These are phyloP conservation scores for Curvularia eragrostidis DNA, from an alignment of 2,329 filamentous ascomycete genomes.

Conservation along the genomic window DNA sequence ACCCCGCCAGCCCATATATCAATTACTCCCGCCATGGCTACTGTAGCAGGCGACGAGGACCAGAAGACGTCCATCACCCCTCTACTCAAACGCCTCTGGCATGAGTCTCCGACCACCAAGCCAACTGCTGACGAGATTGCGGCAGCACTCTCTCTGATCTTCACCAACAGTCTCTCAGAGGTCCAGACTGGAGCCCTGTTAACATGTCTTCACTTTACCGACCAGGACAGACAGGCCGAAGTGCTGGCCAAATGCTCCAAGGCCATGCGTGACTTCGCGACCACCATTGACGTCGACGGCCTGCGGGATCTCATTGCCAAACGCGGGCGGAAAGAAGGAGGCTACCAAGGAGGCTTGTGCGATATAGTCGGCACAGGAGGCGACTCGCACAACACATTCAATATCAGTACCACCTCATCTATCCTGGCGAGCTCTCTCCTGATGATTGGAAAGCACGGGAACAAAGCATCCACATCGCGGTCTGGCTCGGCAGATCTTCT, in stretches of 20 bases:
- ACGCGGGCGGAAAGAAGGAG: conserved; percentile 70
- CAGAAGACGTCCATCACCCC: conserved; percentile 67
- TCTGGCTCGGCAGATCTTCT: conserved; percentile 95
- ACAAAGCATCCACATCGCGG: conserved; percentile 91
- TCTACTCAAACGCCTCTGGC: conserved; percentile 76
- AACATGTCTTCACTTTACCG: conserved; percentile 90
- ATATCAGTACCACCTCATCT: conserved; percentile 93
- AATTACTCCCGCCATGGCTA: conserved; percentile 32
- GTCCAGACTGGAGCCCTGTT: conserved; percentile 87
- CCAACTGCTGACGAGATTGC: conserved; percentile 80
- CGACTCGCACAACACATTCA: conserved; percentile 97
- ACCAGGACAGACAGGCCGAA: conserved; percentile 80
- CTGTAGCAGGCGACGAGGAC: conserved; percentile 30
- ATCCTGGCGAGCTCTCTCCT: conserved; percentile 88
- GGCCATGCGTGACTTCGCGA: conserved; percentile 82
- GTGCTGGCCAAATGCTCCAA: conserved; percentile 85
- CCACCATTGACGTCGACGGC: conserved; percentile 69
- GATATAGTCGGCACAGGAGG: conserved; percentile 98
- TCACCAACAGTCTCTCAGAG: conserved; percentile 86
- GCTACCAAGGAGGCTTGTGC: conserved; percentile 82
- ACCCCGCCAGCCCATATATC: conserved; percentile 22
- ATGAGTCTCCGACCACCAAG: conserved; percentile 53
- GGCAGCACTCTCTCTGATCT: conserved; percentile 87
- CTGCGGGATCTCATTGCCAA: conserved; percentile 67
- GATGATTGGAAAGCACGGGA: conserved; percentile 92